These are phyloP conservation scores for Starmerella gropengiesseri DNA, from an alignment of 805 yeast genomes.

Conservation along the genomic window DNA sequence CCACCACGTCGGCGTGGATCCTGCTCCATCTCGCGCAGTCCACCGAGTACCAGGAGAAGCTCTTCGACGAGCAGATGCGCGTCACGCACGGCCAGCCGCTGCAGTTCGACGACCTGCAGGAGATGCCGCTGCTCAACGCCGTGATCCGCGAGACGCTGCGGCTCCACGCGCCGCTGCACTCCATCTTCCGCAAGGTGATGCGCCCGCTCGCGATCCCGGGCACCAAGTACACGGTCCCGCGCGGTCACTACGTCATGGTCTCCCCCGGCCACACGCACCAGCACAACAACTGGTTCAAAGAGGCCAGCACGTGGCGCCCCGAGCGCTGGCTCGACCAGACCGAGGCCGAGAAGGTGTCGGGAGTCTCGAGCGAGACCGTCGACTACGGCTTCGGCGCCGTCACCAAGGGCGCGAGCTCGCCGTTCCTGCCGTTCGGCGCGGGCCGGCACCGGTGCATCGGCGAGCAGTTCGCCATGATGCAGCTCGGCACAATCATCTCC, in stretches of 20 bases:
- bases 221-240: slow-evolving; percentile 71
- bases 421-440: slow-evolving; percentile 97
- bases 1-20: slow-evolving; percentile 93
- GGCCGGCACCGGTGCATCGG: slow-evolving; percentile 99
- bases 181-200: slow-evolving; percentile 84
- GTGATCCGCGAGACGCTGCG: slow-evolving; percentile 87
- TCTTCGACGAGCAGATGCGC: slow-evolving; percentile 59
- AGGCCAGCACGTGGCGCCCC: slow-evolving; percentile 63
- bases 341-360: slow-evolving; percentile 23
- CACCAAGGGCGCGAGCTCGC: slow-evolving; percentile 90
- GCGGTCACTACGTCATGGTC: slow-evolving; percentile 79
- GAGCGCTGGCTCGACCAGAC: slow-evolving; percentile 59
- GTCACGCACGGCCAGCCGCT: slow-evolving; percentile 44
- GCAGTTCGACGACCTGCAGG: slow-evolving; percentile 70
- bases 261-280: slow-evolving; percentile 88
- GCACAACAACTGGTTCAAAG: slow-evolving; percentile 66
- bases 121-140: slow-evolving; percentile 72
- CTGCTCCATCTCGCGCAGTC: slow-evolving; percentile 79
- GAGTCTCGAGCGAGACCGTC: slow-evolving; percentile 31
- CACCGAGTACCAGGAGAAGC: slow-evolving; percentile 73
- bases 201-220: slow-evolving; percentile 70
- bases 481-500: slow-evolving; percentile 73
- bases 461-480: slow-evolving; percentile 93
- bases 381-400: slow-evolving; percentile 97
- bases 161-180: slow-evolving; percentile 93